A percentile compares a stretch with the other conserved stretches of the same genome.
phyloP scores from a whole-genome alignment of 1,139 yeast genomes.

The Saccharomyces pastorianus region DNA sequence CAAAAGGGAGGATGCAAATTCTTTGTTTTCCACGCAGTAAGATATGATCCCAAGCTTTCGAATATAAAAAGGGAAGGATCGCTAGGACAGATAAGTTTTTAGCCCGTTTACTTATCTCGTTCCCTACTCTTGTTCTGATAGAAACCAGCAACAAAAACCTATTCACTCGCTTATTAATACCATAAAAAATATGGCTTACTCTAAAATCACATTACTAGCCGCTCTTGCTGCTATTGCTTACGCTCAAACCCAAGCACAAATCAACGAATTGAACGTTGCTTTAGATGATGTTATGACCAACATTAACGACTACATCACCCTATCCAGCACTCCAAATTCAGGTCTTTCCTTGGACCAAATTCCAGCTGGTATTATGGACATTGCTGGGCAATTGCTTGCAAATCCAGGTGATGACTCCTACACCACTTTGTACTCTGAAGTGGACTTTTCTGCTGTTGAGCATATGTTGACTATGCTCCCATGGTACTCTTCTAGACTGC shows the following conservation, averaged over 20 bases:
- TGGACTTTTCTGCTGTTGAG: slow-evolving; percentile 23
- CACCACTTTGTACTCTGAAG: slow-evolving; percentile 30
- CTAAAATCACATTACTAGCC: slow-evolving; percentile 1
- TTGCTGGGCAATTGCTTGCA: slow-evolving; percentile 1
- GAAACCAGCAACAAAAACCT: background rate
- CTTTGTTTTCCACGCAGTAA: background rate
- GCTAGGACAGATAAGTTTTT: background rate
- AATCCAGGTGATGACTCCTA: slow-evolving; percentile 7
- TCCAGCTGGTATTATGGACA: slow-evolving; percentile 4
- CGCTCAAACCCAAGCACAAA: slow-evolving; percentile 2
- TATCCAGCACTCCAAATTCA: slow-evolving; percentile 2
- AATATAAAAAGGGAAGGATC: background rate
- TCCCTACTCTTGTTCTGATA: background rate
- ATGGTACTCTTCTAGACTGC: slow-evolving; percentile 35
- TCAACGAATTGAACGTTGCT: slow-evolving; percentile 5
- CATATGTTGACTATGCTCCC: slow-evolving; percentile 34
- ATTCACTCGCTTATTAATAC: slow-evolving; percentile 3
- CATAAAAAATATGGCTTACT: background rate
- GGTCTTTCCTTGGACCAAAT: slow-evolving; percentile 4
- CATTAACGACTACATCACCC: slow-evolving; percentile 3
- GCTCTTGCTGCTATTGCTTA: slow-evolving; percentile 2
- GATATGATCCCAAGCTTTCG: background rate
- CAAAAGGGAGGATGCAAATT: background rate
- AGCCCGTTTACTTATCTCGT: background rate
- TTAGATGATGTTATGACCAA: slow-evolving; percentile 3